Percentiles rank a stretch among this genome's conserved stretches.
phyloP scores from a whole-genome alignment of 305 asterid genomes.

The Fraxinus angustifolia region DNA sequence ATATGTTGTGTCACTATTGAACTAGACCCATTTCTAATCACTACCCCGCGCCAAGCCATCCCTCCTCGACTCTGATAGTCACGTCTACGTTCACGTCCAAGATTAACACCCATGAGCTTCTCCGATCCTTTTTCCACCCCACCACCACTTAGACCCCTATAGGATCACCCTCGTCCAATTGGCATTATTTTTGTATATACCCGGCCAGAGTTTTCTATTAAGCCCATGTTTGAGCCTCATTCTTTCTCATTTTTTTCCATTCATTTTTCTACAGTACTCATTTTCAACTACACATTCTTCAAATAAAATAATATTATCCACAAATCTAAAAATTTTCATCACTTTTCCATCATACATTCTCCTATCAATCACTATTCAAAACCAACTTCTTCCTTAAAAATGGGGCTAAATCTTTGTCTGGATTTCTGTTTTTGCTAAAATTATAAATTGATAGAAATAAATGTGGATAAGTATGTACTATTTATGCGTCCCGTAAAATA shows the following conservation, averaged over 20 bases:
- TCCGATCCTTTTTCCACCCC: not conserved
- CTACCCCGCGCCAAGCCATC: not conserved
- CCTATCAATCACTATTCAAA: no score
- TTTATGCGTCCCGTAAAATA: not conserved
- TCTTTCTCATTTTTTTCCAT: no score
- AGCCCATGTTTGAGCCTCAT: no score
- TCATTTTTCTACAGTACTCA: no score
- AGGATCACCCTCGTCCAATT: not conserved
- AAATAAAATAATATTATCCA: no score
- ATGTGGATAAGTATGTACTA: not conserved
- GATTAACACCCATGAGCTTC: not conserved
- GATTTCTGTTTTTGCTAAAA: not conserved
- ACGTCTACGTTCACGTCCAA: not conserved
- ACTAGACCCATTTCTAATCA: not conserved
- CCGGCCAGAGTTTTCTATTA: no score
- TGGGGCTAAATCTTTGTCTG: no score
- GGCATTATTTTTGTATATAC: not conserved
- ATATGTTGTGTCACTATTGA: not conserved
- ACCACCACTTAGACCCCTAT: no score
- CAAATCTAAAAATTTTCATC: no score
- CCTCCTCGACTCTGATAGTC: not conserved
- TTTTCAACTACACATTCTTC: no score
- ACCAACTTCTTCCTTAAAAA: no score
- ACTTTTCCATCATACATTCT: no score
- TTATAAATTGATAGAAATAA: not conserved